Base-by-base conservation (phyloP, 441 rosid species). In the Gossypium davidsonii region DNA sequence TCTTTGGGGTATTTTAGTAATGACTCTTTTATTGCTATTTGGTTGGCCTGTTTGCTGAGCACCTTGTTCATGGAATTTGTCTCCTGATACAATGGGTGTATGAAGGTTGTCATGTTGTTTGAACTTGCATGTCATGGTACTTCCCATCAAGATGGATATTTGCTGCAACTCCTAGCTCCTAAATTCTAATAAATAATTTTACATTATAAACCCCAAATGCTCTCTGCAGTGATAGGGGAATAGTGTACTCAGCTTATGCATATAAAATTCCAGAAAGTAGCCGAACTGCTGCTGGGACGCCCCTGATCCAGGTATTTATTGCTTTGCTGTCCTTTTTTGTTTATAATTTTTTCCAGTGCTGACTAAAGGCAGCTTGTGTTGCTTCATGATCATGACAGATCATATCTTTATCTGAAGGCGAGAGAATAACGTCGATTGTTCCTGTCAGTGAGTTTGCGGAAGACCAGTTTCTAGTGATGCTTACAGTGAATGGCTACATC, bases 231-330 rank as follows among this genome's bases (percentile, higher is more conserved):
- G 98, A 94, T 72, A 84, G 73, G 71, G 99, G 99, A 70, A 90
- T 91, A 73, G 99, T 94, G 52, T 92, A 92, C 85, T 90, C 99
- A 56, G 86, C 96, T 28, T 96, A 96, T 77, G 98, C 99, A n/a
- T 94, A 87, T 79, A 94, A 92, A 87, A 92, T 92, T 74, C 93
- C 99, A 64, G 97, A 94, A 83, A 87, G 94, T 81, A 82, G 89
- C 31, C 89, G 97, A 67, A 84, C 79, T 82, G 98, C 99, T 65
- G 98, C 98, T 71, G 99, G 99, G 10, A 90, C 94, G 17, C 98
- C 99, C 48, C 74, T 94, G 80, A 85, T 94, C 48, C 99, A 94
- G 94, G 99, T 94, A 83, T 48, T 76, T 15, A 70, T 34, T 62
- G n/a, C 64, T 71, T 44, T 34, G 72, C 17, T 76, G 49, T 74